Base-by-base conservation (phyloP, 768 basidiomycete genomes). In the Hypholoma sublateritium region DNA sequence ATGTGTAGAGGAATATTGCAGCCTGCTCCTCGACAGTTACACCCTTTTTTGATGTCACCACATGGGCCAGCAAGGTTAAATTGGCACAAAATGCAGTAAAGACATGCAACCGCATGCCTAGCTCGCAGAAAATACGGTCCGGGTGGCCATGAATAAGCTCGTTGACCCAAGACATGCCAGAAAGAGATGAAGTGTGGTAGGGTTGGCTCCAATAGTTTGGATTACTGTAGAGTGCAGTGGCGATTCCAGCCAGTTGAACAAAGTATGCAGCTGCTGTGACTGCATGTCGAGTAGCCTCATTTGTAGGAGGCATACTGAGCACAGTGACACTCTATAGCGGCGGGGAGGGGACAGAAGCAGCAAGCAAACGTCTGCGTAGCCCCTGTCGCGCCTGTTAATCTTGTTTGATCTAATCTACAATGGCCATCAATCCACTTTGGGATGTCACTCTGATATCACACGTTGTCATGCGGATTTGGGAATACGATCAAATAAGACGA, bases 1-100 rank as follows among this genome's bases (percentile, higher is more conserved):
- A 60, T 16, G 56, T 64, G 36, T 69, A 69, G 8, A 71, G 55
- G 47, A 70, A 71, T 17, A 69, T 70, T 36, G 69, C 68, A 2
- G 56, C 57, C 42, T 66, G 60, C 46, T 70, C 67, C 25, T 64
- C 53, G 0, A 69, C 37, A 8, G 54, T 19, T 6, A 67, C 34
- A 50, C 46, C 60, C 58, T 58, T 12, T 16, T 37, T 53, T 3
- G 57, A 62, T 25, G 35, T 48, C 1, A 22, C 28, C 5, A 12
- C 34, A 28, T 4, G 48, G 24, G 25, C 41, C 58, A 25, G 50
- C 14, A 5, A 46, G n/a, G 8, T 52, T 47, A 7, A 25, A 51
- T 22, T 48, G n/a, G 12, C n/a, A 4, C 4, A 3, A 13, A 39
- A 39, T 13, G 9, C 39, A 6, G 5, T 17, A 17, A 62, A 59